These are phyloP conservation scores for Sequoia sempervirens DNA, from an alignment of 75 land plant species.

Conservation along the genomic window DNA sequence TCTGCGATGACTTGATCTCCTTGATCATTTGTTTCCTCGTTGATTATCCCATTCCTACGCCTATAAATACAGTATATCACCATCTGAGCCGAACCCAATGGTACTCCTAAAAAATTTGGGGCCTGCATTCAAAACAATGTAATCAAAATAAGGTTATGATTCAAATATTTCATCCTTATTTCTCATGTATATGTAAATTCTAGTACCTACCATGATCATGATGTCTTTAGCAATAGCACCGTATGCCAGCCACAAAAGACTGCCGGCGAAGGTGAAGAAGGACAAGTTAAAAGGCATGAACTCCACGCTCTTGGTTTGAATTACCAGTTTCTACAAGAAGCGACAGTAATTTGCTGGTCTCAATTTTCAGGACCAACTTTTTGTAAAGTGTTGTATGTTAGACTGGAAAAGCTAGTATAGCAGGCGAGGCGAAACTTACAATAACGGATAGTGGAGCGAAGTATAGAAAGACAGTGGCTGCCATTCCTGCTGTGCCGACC, in stretches of 20 bases:
- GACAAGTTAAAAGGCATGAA: constrained; percentile 21
- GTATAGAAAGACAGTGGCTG: not conserved
- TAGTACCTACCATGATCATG: constrained; percentile 10
- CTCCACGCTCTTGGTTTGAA: constrained; percentile 25
- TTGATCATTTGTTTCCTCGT: not conserved
- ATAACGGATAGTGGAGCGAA: not conserved
- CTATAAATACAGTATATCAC: constrained; percentile 8
- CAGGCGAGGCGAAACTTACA: not conserved
- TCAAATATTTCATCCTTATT: not conserved
- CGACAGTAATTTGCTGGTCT: not conserved
- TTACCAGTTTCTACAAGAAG: constrained; percentile 14
- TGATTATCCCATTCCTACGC: not conserved
- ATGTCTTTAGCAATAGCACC: constrained; percentile 18
- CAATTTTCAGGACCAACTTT: not conserved
- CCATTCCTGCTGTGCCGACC: not conserved
- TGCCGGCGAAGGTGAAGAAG: constrained; percentile 8
- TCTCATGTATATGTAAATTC: not conserved
- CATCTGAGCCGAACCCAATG: constrained; percentile 1
- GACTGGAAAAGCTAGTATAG: not conserved
- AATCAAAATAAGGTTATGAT: not conserved
- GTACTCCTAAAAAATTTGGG: constrained; percentile 4
- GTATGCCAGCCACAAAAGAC: constrained; percentile 16
- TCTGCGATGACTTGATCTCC: not conserved
- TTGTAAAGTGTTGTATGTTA: not conserved
- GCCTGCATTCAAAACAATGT: not conserved